These are phyloP conservation scores for Monilinia polystroma DNA, from an alignment of 2,329 filamentous ascomycete genomes.

Conservation along the genomic window DNA sequence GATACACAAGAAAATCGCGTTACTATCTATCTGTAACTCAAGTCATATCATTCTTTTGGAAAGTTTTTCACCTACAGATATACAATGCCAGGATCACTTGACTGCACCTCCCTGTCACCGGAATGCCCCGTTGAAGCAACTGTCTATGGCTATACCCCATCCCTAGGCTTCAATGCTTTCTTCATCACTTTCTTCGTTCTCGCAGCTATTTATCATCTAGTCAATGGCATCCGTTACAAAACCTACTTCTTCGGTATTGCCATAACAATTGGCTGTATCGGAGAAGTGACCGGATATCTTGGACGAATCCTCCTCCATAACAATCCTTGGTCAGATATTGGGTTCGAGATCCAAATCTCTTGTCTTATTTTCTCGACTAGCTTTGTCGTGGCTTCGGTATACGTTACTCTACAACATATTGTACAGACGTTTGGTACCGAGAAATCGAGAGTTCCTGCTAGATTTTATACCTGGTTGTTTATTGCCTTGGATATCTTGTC, in stretches of 20 bases:
- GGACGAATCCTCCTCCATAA: slow-evolving; percentile 52
- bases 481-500: slow-evolving; percentile 58
- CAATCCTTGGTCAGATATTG: slow-evolving; percentile 50
- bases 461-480: slow-evolving; percentile 54
- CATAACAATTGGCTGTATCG: slow-evolving; percentile 46
- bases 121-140: slow-evolving; percentile 39
- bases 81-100: slow-evolving; percentile 25
- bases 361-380: slow-evolving; percentile 42
- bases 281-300: slow-evolving; percentile 58
- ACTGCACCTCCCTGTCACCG: slow-evolving; percentile 27
- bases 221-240: slow-evolving; percentile 48
- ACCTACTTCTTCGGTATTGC: slow-evolving; percentile 54
- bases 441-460: slow-evolving; percentile 40
- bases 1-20: not conserved
- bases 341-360: slow-evolving; percentile 51
- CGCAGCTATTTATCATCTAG: slow-evolving; percentile 45
- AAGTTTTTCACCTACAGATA: not conserved
- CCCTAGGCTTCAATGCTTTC: slow-evolving; percentile 54
- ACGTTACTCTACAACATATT: slow-evolving; percentile 52
- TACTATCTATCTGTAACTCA: too few relatives aligned
- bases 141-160: slow-evolving; percentile 53
- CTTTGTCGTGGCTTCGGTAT: slow-evolving; percentile 59
- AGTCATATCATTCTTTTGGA: not conserved
- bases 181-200: slow-evolving; percentile 52
- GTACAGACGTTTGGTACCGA: slow-evolving; percentile 29